Evolutionary conservation across 441 rosid species (phyloP), one percentile per base, ranked within the genome.

Genomic region (Flueggea neowawraea): DNA sequence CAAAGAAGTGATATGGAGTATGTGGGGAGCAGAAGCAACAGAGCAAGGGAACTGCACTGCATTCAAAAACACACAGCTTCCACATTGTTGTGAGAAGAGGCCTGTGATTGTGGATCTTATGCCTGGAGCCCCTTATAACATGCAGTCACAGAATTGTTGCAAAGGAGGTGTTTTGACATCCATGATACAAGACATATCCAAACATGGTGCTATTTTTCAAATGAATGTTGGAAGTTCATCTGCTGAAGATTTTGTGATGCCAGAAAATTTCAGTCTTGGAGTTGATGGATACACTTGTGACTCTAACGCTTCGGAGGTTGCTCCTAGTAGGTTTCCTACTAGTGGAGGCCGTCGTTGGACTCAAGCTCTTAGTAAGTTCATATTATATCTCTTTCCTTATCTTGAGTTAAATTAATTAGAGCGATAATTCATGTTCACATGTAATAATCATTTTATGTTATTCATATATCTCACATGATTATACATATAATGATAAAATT

Each of bases 21-120:
- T 86, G 85, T 58, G 31, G 60, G 98, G 96, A 63, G 98, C 95
- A 0, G 91, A 89, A 73, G 84, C 96, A 0, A 88, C 89, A 0
- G 86, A 84, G 62, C 98, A 89, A 81, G 95, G 98, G 14, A 84
- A 92, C 66, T 92, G 98, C 80, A 69, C 82, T 0, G 59, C 64
- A 31, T 86, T 80, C 75, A 77, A 58, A 31, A 73, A 79, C 5
- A 22, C 44, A 3, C 58, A 60, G 4, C 83, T 75, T 47, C 98
- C 96, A 9, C 94, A 92, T 53, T 86, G 90, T 10, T 92, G 98
- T 17, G 89, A 82, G 15, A 75, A 55, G 63, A 41, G 49, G 41
- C 98, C 98, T 0, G 74, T 74, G n/a, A 82, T 92, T 10, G 65
- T 92, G 14, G 98, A 92, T 22, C 90, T 89, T 52, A 48, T 92